A percentile compares a stretch with the other conserved stretches of the same genome.
These are phyloP conservation scores for Phylloporus scabripes DNA, from an alignment of 768 basidiomycete genomes.

Conservation along the genomic window DNA sequence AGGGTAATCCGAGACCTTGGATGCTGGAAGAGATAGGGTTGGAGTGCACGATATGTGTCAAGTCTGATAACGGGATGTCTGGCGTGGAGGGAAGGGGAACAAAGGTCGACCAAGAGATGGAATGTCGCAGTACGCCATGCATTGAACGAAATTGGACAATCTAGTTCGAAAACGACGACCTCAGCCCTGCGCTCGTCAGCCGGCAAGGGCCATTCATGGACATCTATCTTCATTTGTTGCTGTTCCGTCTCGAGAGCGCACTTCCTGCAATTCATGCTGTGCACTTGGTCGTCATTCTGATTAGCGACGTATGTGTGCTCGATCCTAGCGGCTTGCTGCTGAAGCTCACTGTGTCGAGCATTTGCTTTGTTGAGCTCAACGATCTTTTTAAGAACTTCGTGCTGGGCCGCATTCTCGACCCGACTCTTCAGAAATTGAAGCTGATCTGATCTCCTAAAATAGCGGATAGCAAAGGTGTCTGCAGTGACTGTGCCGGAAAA, in stretches of 20 bases:
- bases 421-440: neutral
- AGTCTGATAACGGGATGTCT: neutral
- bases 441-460: neutral
- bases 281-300: no score
- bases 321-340: no score
- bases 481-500: neutral
- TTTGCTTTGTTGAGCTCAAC: neutral
- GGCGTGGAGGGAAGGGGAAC: slow-evolving; percentile 6
- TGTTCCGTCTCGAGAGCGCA: no score
- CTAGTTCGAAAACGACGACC: no score
- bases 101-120: slow-evolving; percentile 33
- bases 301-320: no score
- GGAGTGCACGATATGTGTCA: neutral
- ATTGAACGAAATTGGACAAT: slow-evolving; percentile 32
- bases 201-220: no score
- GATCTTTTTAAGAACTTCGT: neutral
- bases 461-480: neutral
- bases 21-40: neutral
- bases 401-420: neutral
- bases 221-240: no score
- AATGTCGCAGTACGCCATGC: slow-evolving; percentile 31
- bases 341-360: neutral
- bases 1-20: slow-evolving; percentile 28
- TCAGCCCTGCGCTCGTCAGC: no score
- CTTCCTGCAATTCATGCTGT: no score